These are phyloP conservation scores for Lactuca sativa DNA, from an alignment of 129 eudicot species.

Conservation along the genomic window DNA sequence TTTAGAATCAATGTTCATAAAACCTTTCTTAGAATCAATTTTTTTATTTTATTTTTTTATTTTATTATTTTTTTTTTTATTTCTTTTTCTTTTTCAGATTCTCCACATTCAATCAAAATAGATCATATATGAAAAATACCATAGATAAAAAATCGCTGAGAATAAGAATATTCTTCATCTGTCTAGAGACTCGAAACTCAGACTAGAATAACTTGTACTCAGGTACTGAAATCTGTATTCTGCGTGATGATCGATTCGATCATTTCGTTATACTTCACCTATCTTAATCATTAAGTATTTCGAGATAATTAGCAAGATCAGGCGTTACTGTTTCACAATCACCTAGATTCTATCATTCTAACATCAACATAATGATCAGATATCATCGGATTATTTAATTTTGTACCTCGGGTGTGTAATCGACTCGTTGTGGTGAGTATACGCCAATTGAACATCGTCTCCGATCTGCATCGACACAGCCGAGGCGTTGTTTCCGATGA, in stretches of 20 bases:
- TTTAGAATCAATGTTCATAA: background rate
- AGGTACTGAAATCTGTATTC: background rate
- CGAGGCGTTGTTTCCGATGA: constrained; percentile 52
- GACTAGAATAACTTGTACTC: background rate
- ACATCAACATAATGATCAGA: constrained; percentile 8
- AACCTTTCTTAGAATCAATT: background rate
- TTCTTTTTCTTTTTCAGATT: background rate
- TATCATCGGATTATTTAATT: background rate
- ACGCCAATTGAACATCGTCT: constrained; percentile 78
- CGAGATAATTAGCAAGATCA: background rate
- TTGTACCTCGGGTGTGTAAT: constrained; percentile 72
- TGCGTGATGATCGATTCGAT: constrained; percentile 8
- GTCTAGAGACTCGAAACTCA: background rate
- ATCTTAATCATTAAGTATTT: background rate
- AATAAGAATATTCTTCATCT: background rate
- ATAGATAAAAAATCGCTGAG: background rate
- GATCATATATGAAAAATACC: background rate
- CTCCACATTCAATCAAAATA: background rate
- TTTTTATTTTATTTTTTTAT: too few species aligned
- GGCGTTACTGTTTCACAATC: constrained; percentile 2
- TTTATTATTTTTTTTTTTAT: background rate
- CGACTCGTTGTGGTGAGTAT: constrained; percentile 74
- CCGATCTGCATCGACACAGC: constrained; percentile 75
- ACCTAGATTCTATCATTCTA: background rate
- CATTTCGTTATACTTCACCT: background rate